Conservation (phyloP, 129 eudicot genomes). For the Flaveria sonorensis region DNA sequence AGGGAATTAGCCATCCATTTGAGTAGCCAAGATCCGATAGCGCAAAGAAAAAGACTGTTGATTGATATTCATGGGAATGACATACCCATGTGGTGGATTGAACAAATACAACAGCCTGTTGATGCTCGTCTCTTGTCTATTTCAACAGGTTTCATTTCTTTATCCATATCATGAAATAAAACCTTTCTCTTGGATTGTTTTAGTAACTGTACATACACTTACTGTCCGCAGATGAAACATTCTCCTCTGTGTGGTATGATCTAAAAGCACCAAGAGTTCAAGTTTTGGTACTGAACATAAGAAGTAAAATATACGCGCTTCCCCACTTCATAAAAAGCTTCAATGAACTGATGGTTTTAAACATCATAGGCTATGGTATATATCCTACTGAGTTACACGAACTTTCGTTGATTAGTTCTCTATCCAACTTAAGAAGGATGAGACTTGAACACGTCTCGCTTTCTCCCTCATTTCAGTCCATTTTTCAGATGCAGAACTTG, state of each 20-base stretch:
- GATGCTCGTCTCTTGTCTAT: constrained; percentile 40
- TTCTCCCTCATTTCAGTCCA: constrained; percentile 20
- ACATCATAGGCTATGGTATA: constrained; percentile 44
- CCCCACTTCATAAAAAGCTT: constrained; percentile 41
- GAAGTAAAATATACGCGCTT: constrained; percentile 27
- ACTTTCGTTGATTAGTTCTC: constrained; percentile 18
- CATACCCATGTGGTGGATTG: constrained; percentile 41
- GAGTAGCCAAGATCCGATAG: constrained; percentile 33
- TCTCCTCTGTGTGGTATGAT: constrained; percentile 44
- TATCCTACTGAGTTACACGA: constrained; percentile 25
- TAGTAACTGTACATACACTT: constrained; percentile 14
- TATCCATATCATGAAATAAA: background rate
- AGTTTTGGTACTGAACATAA: constrained; percentile 45
- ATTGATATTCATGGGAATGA: constrained; percentile 41
- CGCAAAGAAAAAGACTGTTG: constrained; percentile 37
- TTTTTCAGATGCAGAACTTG: constrained; percentile 33
- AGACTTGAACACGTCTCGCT: constrained; percentile 40
- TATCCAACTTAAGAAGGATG: constrained; percentile 39
- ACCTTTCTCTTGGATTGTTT: background rate
- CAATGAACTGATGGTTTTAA: constrained; percentile 38
- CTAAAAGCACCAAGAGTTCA: constrained; percentile 42
- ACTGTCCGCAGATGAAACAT: constrained; percentile 39
- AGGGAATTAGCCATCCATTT: constrained; percentile 50
- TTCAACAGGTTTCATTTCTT: constrained; percentile 40
- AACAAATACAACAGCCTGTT: constrained; percentile 28